Conservation (phyloP, 768 basidiomycete species). For the Thelephora aurantiotincta region DNA sequence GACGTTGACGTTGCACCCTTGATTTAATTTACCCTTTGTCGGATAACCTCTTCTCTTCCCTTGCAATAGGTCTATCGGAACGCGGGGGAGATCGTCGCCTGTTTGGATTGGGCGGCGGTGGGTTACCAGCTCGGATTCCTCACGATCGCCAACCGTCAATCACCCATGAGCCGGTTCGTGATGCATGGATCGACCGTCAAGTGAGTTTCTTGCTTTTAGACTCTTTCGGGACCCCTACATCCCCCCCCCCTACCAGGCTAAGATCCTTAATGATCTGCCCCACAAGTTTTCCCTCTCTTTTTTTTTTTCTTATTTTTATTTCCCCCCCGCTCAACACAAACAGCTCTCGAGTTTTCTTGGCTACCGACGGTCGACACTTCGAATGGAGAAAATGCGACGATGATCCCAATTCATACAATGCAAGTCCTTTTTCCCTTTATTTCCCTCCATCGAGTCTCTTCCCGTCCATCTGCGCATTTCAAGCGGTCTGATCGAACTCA, state of each 20-base stretch:
- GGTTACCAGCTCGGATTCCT: slow-evolving; percentile 24
- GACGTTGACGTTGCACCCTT: slow-evolving; percentile 1
- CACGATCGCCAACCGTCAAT: slow-evolving; percentile 35
- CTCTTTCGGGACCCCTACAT: too few species aligned
- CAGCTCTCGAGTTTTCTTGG: slow-evolving; percentile 48
- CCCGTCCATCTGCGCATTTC: slow-evolving; percentile 2
- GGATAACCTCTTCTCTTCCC: not conserved
- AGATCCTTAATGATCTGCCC: too few species aligned
- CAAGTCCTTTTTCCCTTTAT: slow-evolving; percentile 18
- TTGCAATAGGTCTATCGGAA: slow-evolving; percentile 31
- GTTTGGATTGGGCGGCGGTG: slow-evolving; percentile 28
- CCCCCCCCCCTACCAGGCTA: too few species aligned
- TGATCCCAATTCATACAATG: slow-evolving; percentile 44
- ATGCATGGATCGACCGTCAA: slow-evolving; percentile 32
- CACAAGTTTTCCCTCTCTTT: too few species aligned
- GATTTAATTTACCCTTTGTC: not conserved
- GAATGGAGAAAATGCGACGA: slow-evolving; percentile 50
- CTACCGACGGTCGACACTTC: slow-evolving; percentile 40
- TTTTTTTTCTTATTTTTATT: too few species aligned
- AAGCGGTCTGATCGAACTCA: not conserved
- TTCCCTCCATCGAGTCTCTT: slow-evolving; percentile 2
- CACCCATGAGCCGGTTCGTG: slow-evolving; percentile 53
- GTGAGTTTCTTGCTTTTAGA: slow-evolving; percentile 20
- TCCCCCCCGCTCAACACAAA: too few species aligned
- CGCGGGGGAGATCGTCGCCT: slow-evolving; percentile 37